Evolutionary conservation across 148 eudicot genomes (phyloP).

Genomic region (Silene uniflora): DNA sequence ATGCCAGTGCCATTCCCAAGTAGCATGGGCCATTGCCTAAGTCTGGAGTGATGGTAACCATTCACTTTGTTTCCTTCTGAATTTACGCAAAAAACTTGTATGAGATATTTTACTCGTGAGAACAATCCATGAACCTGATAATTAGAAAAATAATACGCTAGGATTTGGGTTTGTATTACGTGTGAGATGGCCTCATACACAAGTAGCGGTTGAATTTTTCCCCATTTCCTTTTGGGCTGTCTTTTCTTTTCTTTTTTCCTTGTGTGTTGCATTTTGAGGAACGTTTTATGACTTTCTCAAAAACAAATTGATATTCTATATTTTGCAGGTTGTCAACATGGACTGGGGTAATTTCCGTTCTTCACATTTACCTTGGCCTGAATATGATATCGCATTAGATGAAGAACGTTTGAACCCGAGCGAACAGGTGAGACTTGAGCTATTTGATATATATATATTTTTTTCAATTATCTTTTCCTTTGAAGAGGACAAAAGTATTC

Average conservation of each 20-base stretch:
- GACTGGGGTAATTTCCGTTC: constrained; percentile 94
- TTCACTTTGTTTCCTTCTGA: not conserved
- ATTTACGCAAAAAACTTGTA: not conserved
- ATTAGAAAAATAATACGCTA: no score
- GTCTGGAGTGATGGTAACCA: constrained; percentile 80
- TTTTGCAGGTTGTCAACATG: constrained; percentile 70
- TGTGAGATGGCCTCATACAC: no score
- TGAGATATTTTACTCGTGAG: no score
- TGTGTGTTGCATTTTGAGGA: no score
- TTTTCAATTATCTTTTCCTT: not conserved
- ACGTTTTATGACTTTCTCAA: no score
- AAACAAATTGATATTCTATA: no score
- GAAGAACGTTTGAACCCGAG: constrained; percentile 82
- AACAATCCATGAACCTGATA: no score
- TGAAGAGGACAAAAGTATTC: not conserved
- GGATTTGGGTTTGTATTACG: constrained; percentile 7
- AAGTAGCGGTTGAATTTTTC: no score
- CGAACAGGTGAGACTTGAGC: constrained; percentile 52
- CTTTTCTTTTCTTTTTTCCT: not conserved
- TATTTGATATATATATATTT: not conserved
- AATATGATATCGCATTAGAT: constrained; percentile 64
- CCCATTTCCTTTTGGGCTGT: constrained; percentile 27
- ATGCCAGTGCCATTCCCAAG: constrained; percentile 86
- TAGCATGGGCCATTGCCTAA: constrained; percentile 77
- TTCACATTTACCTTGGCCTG: constrained; percentile 72